These are phyloP conservation scores for Leccinum disarticulatum DNA, from an alignment of 768 basidiomycete species.

Conservation along the genomic window DNA sequence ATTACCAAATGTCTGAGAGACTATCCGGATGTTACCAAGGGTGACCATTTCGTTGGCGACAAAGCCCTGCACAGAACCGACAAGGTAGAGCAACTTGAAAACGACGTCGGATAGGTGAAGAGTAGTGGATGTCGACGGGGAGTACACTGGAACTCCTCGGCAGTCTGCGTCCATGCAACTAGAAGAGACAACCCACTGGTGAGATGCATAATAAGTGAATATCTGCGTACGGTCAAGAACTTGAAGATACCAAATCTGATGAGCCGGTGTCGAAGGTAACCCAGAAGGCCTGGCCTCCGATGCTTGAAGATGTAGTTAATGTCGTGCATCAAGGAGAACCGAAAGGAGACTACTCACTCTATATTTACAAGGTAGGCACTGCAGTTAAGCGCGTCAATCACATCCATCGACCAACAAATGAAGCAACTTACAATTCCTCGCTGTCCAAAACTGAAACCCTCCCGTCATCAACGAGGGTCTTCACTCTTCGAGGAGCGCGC, in stretches of 20 bases:
- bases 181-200: constrained; percentile 52
- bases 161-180: constrained; percentile 48
- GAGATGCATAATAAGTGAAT: constrained; percentile 3
- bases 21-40: constrained; percentile 45
- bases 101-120: constrained; percentile 31
- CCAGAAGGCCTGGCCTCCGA: constrained; percentile 44
- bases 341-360: constrained; percentile 23
- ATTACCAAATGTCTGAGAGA: constrained; percentile 49
- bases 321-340: not conserved
- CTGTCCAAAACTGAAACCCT: constrained; percentile 28
- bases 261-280: constrained; percentile 58
- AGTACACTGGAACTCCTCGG: constrained; percentile 42
- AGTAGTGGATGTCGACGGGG: constrained; percentile 30
- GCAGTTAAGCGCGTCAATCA: not conserved
- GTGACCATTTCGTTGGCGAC: constrained; percentile 49
- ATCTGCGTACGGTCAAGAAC: not conserved
- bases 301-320: constrained; percentile 26
- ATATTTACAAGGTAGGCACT: constrained; percentile 44
- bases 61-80: constrained; percentile 51
- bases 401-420: not conserved
- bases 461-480: constrained; percentile 20
- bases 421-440: constrained; percentile 34
- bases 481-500: constrained; percentile 22
- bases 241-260: constrained; percentile 46
- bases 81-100: constrained; percentile 52